Base-by-base conservation (phyloP, 345 rosid genomes). In the Durio zibethinus region DNA sequence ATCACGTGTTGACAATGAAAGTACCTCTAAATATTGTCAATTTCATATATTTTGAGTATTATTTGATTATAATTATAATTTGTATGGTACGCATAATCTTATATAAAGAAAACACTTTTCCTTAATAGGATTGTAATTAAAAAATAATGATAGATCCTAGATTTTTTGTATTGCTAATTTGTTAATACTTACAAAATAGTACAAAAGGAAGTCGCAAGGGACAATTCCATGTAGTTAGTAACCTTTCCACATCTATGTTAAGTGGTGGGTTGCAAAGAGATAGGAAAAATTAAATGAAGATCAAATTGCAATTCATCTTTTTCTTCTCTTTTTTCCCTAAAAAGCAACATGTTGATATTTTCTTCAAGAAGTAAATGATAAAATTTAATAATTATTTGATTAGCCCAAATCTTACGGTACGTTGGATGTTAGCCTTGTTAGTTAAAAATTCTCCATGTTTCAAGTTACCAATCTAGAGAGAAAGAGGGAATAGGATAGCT, bases 381-480 rank as follows among this genome's bases (percentile, higher is more conserved):
- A 64, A 53, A 11, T 10, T 4, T 63, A 72, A 73, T 43, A 31
- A 72, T 62, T 4, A 62, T 14, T 62, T 72, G 72, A 61, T 71
- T 62, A 53, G 45, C 66, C 45, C 1, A 63, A 64, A 72, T 40
- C 77, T 12, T 73, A 72, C 23, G 77, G 57, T 54, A 27, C 52
- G 10, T 63, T 63, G 72, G 73, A 52, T 61, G 61, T 61, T 16
- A 59, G 5, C 29, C 2, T 33, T 23, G 72, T 73, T 57, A 11
- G 43, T 61, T 75, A 33, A 60, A 25, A 14, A 0, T 42, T 59
- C 35, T n/a, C 31, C 52, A 15, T 40, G 16, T 27, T 45, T 25
- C 43, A 59, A 75, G 40, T 31, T 23, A 61, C 61, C 70, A 23
- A 60, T 61, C 40, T 25, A 23, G 2, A 9, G 4, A 9, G 4